Base-by-base conservation (phyloP, 148 eudicot species). In the Tetragonia tetragonoides region DNA sequence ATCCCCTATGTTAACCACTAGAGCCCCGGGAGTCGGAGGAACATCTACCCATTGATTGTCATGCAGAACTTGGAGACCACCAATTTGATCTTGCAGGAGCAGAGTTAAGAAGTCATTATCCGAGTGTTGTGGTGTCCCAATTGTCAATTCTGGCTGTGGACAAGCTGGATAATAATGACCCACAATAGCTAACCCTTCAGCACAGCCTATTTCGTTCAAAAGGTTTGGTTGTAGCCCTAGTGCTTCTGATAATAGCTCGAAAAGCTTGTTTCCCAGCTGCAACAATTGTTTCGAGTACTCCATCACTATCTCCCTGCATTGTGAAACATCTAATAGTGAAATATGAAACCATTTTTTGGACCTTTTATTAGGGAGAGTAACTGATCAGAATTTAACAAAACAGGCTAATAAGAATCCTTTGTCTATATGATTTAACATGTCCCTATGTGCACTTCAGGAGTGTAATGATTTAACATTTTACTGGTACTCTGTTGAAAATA, bases 111-210 rank as follows among this genome's bases (percentile, higher is more conserved):
- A 82, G 21, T 76, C 54, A 0, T 63, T 39, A 23, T 81, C 83
- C 0, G 79, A 21, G 44, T 81, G 83, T n/a, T 71, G 49, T 21
- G 65, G 64, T 6, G 83, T 40, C 3, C 83, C 83, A 15, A 75
- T 1, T 5, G 83, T 66, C 6, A 81, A n/a, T 39, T 81, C 76
- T 7, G 83, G 83, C 3, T 60, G 71, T 11, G 79, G 83, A 47
- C 83, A 81, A 8, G 79, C 71, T 0, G 92, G 92, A 59, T 87
- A 90, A 68, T 87, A 90, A 51, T 88, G 91, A 66, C 77, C 80
- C 8, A 81, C 9, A 2, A 83, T 0, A 9, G 64, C 7, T 11
- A 82, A 70, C 12, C 90, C 88, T n/a, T 88, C 77, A 2, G 61
- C 77, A 61, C 87, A 81, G 0, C 61, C 88, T 21, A 72, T 20